Base-by-base conservation (phyloP, 257 asterid genomes). In the Ophiorrhiza pumila region DNA sequence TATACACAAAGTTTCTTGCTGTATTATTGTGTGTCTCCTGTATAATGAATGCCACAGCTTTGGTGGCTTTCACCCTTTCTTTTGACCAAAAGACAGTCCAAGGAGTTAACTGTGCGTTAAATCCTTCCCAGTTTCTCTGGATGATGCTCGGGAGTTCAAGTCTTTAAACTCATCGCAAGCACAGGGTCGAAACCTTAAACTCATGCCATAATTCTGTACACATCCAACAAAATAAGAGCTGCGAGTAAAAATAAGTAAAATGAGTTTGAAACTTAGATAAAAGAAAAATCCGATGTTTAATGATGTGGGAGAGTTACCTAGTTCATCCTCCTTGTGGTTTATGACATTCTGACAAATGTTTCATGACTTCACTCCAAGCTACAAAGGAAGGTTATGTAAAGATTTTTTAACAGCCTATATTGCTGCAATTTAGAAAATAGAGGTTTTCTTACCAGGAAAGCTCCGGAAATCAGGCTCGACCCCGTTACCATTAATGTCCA, bases 401-500 rank as follows among this genome's bases (percentile, higher is more conserved):
- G 72, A 60, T 71, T 35, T 57, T n/a, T 29, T 23, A 31, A 18
- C 34, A 42, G 47, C 14, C 47, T 0, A 58, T 0, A 45, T 41
- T 56, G 11, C 47, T 18, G 2, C 14, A 7, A 32, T 46, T 57
- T 12, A 34, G 68, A 23, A 20, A 56, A 53, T 43, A 14, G 56
- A 58, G 45, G 6, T 43, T 15, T 11, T 65, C 82, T 78, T 84
- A 91, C 98, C 91, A 73, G 98, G 98, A 49, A 89, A 56, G 74
- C 84, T 90, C 39, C 79, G 89, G 75, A 90, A 95, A 90, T 95
- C 99, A 32, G 99, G 98, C 58, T 92, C 96, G 67, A 95, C 80
- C 41, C 99, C 99, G 27, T 90, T 90, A 73, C 96, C 94, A 64
- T 95, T 95, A 39, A 95, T 95, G 86, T 95, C 97, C 85, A 76